Percentiles rank a stretch among this genome's conserved stretches.
These are phyloP conservation scores for Penstemon newberryi DNA, from an alignment of 257 asterid genomes.

Conservation along the genomic window DNA sequence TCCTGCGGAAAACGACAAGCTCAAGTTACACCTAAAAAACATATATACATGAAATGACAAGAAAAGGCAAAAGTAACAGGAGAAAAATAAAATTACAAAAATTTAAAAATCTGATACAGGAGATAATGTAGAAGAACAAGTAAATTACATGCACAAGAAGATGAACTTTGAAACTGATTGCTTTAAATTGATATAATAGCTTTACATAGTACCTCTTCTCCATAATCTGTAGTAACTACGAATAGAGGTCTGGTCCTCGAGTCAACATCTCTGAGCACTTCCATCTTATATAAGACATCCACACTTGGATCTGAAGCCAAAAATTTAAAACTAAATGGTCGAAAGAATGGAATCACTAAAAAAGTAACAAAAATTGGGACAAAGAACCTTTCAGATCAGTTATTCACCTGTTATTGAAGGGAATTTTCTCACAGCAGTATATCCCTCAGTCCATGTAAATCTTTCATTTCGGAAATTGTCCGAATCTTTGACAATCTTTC, in stretches of 20 bases:
- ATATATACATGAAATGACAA: slow-evolving; percentile 6
- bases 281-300: slow-evolving; percentile 67
- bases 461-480: slow-evolving; percentile 67
- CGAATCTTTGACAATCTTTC: slow-evolving; percentile 72
- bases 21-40: slow-evolving; percentile 8
- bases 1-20: slow-evolving; percentile 16
- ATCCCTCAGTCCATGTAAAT: slow-evolving; percentile 87
- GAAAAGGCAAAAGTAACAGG: slow-evolving; percentile 7
- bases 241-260: slow-evolving; percentile 66
- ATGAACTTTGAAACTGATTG: slow-evolving; percentile 14
- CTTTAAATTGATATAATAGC: slow-evolving; percentile 23
- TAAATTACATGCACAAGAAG: slow-evolving; percentile 16
- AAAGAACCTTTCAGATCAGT: slow-evolving; percentile 22
- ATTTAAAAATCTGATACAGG: slow-evolving; percentile 3
- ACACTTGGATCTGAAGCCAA: slow-evolving; percentile 66
- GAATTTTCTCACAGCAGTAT: slow-evolving; percentile 74
- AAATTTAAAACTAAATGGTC: slow-evolving; percentile 28
- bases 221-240: slow-evolving; percentile 70
- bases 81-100: slow-evolving; percentile 14
- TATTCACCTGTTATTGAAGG: slow-evolving; percentile 60
- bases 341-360: background rate
- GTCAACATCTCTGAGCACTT: slow-evolving; percentile 74
- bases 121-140: slow-evolving; percentile 19
- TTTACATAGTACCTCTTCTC: slow-evolving; percentile 69
- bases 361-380: slow-evolving; percentile 5